Evolutionary conservation across 805 yeast species (phyloP).

Genomic region (Saccharomycodes ludwigii): DNA sequence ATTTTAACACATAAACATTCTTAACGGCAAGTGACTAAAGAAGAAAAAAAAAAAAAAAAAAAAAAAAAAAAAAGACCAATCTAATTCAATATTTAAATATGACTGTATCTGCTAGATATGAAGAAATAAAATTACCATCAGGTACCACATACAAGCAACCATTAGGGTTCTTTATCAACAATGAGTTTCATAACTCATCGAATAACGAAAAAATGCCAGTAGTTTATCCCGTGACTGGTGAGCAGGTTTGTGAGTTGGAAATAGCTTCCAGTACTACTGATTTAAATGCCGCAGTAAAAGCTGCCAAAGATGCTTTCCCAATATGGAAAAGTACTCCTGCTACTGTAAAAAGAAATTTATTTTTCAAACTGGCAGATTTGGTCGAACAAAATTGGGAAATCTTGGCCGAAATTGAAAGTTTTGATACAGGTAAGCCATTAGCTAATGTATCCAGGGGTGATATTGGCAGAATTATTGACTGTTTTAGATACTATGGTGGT

Average conservation of each 20-base stretch:
- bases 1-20: too few relatives aligned
- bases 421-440: constrained; percentile 76
- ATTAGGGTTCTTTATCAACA: constrained; percentile 65
- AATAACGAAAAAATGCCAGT: constrained; percentile 32
- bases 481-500: constrained; percentile 72
- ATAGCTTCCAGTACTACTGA: constrained; percentile 17
- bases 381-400: constrained; percentile 54
- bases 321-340: constrained; percentile 5
- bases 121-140: constrained; percentile 45
- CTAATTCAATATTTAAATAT: too few relatives aligned
- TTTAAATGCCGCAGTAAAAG: constrained; percentile 34
- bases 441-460: constrained; percentile 49
- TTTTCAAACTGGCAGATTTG: constrained; percentile 52
- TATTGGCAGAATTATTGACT: constrained; percentile 48
- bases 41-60: too few relatives aligned
- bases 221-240: constrained; percentile 6
- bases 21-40: too few relatives aligned
- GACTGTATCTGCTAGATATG: constrained; percentile 7
- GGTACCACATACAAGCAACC: constrained; percentile 62
- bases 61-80: too few relatives aligned
- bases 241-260: constrained; percentile 5
- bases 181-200: constrained; percentile 49
- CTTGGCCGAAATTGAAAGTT: constrained; percentile 62
- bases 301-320: constrained; percentile 32
- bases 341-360: constrained; percentile 5